These are phyloP conservation scores for Arthroderma sp. DNA, from an alignment of 2,329 filamentous ascomycete genomes.

Conservation along the genomic window DNA sequence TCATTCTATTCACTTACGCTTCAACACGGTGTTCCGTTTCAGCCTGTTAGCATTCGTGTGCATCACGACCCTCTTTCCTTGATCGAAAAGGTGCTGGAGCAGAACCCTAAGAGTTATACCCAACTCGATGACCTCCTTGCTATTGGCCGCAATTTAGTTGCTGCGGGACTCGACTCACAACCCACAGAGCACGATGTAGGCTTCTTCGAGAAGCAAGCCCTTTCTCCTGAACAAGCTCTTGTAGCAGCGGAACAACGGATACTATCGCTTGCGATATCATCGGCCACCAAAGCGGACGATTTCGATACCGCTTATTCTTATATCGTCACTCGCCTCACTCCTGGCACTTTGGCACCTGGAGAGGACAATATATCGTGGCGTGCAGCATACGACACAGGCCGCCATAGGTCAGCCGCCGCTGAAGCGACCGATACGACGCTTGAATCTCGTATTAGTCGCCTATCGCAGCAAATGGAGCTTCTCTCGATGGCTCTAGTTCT, in stretches of 20 bases:
- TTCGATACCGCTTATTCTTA: conserved; percentile 54
- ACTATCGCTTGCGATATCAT: conserved; percentile 33
- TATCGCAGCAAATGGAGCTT: conserved; percentile 53
- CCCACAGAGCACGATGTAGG: conserved; percentile 15
- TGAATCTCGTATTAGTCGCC: conserved; percentile 36
- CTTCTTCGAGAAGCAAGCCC: conserved; percentile 2
- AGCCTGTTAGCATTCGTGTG: conserved; percentile 53
- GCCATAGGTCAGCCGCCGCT: conserved; percentile 32
- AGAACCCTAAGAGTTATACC: conserved; percentile 49
- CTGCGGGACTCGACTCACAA: conserved; percentile 23
- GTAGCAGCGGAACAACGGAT: conserved; percentile 33
- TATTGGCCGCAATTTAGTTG: conserved; percentile 47
- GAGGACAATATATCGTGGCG: conserved; percentile 51
- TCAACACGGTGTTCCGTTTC: conserved; percentile 52
- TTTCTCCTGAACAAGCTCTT: conserved; percentile 15
- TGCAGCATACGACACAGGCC: conserved; percentile 49
- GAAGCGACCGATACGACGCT: conserved; percentile 20
- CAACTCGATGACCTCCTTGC: conserved; percentile 50
- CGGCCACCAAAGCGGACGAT: conserved; percentile 31
- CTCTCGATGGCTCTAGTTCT: conserved; percentile 50
- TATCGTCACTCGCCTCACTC: conserved; percentile 45
- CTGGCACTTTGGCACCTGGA: conserved; percentile 20
- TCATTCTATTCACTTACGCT: conserved; percentile 53
- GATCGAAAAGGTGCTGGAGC: conserved; percentile 46
- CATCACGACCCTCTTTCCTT: conserved; percentile 47